phyloP scores from a whole-genome alignment of 1,284 basidiomycete species.

The Ceratobasidium papillatum region DNA sequence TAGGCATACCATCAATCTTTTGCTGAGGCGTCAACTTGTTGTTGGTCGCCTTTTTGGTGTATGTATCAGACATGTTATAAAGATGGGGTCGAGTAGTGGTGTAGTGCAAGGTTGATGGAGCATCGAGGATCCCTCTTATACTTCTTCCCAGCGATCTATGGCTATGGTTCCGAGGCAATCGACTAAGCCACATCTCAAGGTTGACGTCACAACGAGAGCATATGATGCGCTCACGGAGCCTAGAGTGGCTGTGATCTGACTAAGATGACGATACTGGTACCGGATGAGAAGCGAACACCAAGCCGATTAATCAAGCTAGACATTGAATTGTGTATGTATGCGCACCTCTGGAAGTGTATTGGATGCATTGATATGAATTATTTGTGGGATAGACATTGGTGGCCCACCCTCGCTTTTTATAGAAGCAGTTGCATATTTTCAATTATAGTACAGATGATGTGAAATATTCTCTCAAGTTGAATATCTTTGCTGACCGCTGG shows the following conservation, averaged over 20 bases:
- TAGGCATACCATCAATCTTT: slow-evolving; percentile 65
- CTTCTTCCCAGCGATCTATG: neutral
- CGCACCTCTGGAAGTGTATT: too few species aligned
- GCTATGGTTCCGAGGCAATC: neutral
- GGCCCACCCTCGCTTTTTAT: too few species aligned
- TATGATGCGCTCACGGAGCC: slow-evolving; percentile 3
- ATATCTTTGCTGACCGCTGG: too few species aligned
- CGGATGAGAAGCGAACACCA: too few species aligned
- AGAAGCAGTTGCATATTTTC: too few species aligned
- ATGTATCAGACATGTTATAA: slow-evolving; percentile 62
- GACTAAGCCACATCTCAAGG: neutral
- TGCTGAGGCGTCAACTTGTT: slow-evolving; percentile 64
- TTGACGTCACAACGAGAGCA: slow-evolving; percentile 19
- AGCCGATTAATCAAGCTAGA: neutral
- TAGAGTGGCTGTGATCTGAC: neutral
- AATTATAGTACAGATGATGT: too few species aligned
- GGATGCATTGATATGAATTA: too few species aligned
- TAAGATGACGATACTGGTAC: slow-evolving; percentile 21
- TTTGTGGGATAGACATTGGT: too few species aligned
- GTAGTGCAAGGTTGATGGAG: neutral
- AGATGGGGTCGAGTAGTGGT: neutral
- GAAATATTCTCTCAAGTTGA: too few species aligned
- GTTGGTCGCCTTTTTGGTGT: slow-evolving; percentile 67
- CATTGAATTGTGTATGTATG: neutral
- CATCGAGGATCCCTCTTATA: neutral